Percentiles rank a stretch among this genome's conserved stretches.
These are phyloP conservation scores for Phytophthora brassicae DNA, from an alignment of 352 stramenopile species.

Conservation along the genomic window DNA sequence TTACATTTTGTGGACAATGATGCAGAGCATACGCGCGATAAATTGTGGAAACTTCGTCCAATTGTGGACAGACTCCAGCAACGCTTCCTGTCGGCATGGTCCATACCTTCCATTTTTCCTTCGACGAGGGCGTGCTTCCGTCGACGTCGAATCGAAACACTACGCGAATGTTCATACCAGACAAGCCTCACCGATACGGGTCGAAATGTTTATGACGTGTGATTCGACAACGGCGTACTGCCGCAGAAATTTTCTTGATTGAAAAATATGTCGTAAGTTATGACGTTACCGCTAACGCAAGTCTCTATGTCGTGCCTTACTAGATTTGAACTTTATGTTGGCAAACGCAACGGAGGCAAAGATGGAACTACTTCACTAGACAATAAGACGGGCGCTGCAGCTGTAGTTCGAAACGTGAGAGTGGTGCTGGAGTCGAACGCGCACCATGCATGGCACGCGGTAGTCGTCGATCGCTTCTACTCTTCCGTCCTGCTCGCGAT, in stretches of 20 bases:
- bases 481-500: not conserved
- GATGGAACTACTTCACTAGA: not conserved
- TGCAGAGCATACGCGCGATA: not conserved
- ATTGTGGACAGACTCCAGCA: conserved; percentile 11
- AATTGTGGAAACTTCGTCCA: conserved; percentile 19
- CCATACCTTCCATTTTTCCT: conserved; percentile 12
- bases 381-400: not conserved
- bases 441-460: not conserved
- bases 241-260: conserved; percentile 12
- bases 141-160: conserved; percentile 32
- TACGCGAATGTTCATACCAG: conserved; percentile 34
- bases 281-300: not conserved
- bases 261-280: conserved; percentile 7
- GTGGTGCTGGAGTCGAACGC: not conserved
- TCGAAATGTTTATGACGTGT: conserved; percentile 41
- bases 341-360: not conserved
- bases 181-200: conserved; percentile 36
- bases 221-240: conserved; percentile 18
- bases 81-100: conserved; percentile 8
- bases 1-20: conserved; percentile 16
- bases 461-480: not conserved
- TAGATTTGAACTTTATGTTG: conserved; percentile 23
- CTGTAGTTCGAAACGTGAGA: not conserved
- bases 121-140: conserved; percentile 34
- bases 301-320: conserved; percentile 7